Percentiles rank a stretch among this genome's conserved stretches.
phyloP scores from a whole-genome alignment of 2,329 filamentous ascomycete genomes.

The Eutypella sp. region DNA sequence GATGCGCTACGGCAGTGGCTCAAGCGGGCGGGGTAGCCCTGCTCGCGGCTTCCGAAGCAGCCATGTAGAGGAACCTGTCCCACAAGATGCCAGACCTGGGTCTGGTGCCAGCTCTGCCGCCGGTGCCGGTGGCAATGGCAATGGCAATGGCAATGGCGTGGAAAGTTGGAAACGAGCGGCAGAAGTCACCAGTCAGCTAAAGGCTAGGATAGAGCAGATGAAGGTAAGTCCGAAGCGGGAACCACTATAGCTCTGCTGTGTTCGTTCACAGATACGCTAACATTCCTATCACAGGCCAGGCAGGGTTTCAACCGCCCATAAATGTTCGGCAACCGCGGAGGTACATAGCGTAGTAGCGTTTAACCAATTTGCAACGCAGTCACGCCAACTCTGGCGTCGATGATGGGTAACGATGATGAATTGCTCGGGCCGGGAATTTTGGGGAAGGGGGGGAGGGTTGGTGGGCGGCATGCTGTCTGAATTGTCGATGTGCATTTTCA shows the following conservation, averaged over 20 bases:
- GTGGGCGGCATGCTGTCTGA: too few relatives aligned
- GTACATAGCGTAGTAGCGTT: too few relatives aligned
- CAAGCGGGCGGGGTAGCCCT: slow-evolving; percentile 56
- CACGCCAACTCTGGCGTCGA: too few relatives aligned
- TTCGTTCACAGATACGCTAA: not conserved
- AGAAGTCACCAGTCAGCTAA: slow-evolving; percentile 95
- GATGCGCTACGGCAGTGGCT: slow-evolving; percentile 47
- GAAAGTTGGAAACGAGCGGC: slow-evolving; percentile 98
- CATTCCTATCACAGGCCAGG: slow-evolving; percentile 36
- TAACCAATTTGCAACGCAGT: too few relatives aligned
- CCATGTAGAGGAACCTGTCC: slow-evolving; percentile 19
- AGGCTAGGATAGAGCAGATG: slow-evolving; percentile 98
- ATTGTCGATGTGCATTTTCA: slow-evolving; percentile 19
- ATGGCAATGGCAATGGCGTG: slow-evolving; percentile 45
- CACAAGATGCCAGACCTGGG: slow-evolving; percentile 12
- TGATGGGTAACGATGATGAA: not conserved
- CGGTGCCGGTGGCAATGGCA: too few relatives aligned
- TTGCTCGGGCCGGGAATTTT: slow-evolving; percentile 1
- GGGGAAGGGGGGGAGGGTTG: too few relatives aligned
- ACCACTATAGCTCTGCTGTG: not conserved
- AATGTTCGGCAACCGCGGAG: too few relatives aligned
- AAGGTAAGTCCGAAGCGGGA: slow-evolving; percentile 51
- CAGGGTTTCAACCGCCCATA: slow-evolving; percentile 45
- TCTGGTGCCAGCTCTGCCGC: slow-evolving; percentile 13
- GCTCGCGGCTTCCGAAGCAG: slow-evolving; percentile 48